phyloP scores from a whole-genome alignment of 495 filamentous ascomycete species.

The Penicillium lividum region DNA sequence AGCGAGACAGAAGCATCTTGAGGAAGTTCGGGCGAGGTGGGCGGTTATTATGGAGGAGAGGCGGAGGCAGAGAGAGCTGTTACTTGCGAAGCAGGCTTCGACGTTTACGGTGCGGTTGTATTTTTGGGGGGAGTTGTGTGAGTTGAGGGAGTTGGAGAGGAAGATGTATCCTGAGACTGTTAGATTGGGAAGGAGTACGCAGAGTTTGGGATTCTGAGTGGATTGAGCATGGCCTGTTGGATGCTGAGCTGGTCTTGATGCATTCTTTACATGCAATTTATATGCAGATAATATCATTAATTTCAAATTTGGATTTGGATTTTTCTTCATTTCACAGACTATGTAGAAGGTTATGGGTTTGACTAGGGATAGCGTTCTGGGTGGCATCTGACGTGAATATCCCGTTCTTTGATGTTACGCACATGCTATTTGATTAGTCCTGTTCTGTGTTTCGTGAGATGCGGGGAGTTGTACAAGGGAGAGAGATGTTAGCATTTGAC shows the following conservation, averaged over 20 bases:
- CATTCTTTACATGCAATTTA: not conserved
- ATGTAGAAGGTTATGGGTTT: not conserved
- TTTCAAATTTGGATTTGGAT: too few relatives aligned
- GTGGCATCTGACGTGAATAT: not conserved
- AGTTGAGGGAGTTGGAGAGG: slow-evolving; percentile 17
- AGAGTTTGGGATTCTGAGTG: slow-evolving; percentile 15
- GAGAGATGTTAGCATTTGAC: too few relatives aligned
- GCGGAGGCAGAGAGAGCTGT: slow-evolving; percentile 20
- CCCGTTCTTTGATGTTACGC: not conserved
- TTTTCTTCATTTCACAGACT: not conserved
- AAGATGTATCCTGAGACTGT: not conserved
- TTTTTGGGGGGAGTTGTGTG: slow-evolving; percentile 20
- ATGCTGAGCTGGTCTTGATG: not conserved
- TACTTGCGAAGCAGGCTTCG: slow-evolving; percentile 11
- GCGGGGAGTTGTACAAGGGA: slow-evolving; percentile 1
- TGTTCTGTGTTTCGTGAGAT: not conserved
- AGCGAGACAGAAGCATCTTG: slow-evolving; percentile 16
- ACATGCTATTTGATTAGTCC: not conserved
- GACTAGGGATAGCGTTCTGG: not conserved
- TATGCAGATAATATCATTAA: too few relatives aligned
- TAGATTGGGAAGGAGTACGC: slow-evolving; percentile 5
- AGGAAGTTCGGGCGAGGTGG: slow-evolving; percentile 25
- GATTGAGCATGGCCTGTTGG: not conserved
- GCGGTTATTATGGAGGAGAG: slow-evolving; percentile 31
- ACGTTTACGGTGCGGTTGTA: slow-evolving; percentile 25